Evolutionary conservation across 2,329 filamentous ascomycete species (phyloP), one percentile per base, ranked within the genome.

Genomic region (Arthrocladium fulminans): DNA sequence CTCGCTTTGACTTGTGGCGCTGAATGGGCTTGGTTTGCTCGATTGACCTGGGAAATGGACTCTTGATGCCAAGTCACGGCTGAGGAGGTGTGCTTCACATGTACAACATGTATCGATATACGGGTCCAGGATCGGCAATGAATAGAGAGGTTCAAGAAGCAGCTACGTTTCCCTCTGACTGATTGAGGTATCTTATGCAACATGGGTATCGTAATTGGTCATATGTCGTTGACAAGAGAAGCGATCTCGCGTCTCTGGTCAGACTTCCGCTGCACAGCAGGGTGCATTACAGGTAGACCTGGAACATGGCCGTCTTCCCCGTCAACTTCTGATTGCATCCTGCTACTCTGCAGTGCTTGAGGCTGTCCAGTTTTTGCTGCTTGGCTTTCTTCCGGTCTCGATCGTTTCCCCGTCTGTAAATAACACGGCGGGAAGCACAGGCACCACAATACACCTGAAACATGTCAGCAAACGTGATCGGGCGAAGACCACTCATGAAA

Each of bases 381-480:
- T 60, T 45, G 17, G 51, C 45, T 44, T 64, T 67, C 50, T 64
- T 64, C 63, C 42, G 45, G 17, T 48, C 38, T 40, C 45, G 23
- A 38, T 49, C 47, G 35, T 39, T 40, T 12, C 24, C 32, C n/a
- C 41, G 37, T 49, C 46, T 53, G 8, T 64, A 61, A 10, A 62
- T 45, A 7, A 63, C 62, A 23, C 70, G 64, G 45, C 71, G 64
- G 22, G 58, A 64, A 13, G 67, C 64, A 54, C 71, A 73, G 54
- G 67, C 67, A 35, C 71, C 71, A 55, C 71, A 73, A 50, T 73
- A 73, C 10, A 72, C 71, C 71, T 73, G 39, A 22, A 12, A 51
- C 10, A 5, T 30, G 34, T 25, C 15, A 44, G 29, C 30, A 42
- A 52, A 40, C 42, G 35, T 52, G 17, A 49, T 39, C 34, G 2